Base-by-base conservation (phyloP, 169 alveolate species). In the Cryptosporidium meleagridis region DNA sequence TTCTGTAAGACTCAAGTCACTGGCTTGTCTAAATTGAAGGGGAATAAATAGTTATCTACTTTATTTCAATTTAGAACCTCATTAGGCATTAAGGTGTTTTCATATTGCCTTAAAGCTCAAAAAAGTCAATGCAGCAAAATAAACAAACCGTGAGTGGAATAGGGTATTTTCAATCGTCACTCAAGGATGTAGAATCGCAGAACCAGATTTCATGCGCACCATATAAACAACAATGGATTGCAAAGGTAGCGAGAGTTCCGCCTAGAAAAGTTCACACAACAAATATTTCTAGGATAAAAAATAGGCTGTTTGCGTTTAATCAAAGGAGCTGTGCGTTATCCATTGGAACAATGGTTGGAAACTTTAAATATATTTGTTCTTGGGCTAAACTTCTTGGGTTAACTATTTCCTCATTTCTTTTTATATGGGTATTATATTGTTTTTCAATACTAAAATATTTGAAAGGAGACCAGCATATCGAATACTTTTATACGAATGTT, bases 191-290 rank as follows among this genome's bases (percentile, higher is more conserved):
- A 2, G 59, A 53, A 53, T 55, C 18, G 33, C 51, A 35, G 37
- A 73, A 6, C 52, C 71, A 31, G 71, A 53, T n/a, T 37, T 3
- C 26, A 31, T 33, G 59, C 3, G 35, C n/a, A n/a, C n/a, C 89
- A 23, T 29, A 61, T 31, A 80, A 80, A 29, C 75, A 59, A 35
- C 73, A 59, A 39, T 80, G 72, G 75, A 45, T 80, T 62, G 89
- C 89, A 41, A 44, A 80, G n/a, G 33, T 12, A 10, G 21, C 33
- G 18, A 73, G 89, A 41, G 69, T 80, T 41, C 89, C 89, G 26
- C 89, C 89, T 41, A 58, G 89, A 59, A 80, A 65, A 70, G 89
- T 80, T 44, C 75, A 62, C 18, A 62, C 73, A 44, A 65, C 89
- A 4, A 51, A 80, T 8, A 39, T 80, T 26, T 80, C 89, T 4